Percentiles rank a stretch among this genome's conserved stretches.
Conservation (phyloP, 2,329 filamentous ascomycete genomes). For the Colletotrichum costaricense region DNA sequence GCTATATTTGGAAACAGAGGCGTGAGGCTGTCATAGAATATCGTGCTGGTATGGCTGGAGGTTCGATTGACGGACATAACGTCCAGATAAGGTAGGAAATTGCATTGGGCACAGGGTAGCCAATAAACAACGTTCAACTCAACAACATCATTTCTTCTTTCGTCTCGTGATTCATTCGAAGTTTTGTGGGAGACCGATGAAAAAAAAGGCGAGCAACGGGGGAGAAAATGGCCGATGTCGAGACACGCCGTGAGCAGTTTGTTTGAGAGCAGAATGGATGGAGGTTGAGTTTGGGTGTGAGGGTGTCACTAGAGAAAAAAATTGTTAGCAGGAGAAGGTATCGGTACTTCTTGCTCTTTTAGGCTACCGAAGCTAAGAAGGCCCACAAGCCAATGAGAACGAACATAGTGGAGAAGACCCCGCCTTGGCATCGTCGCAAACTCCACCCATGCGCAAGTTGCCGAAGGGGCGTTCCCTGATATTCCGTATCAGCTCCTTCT, state of each 20-base stretch:
- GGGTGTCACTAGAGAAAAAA: conserved; percentile 5
- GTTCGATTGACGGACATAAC: background rate
- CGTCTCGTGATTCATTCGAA: conserved; percentile 18
- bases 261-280: conserved; percentile 17
- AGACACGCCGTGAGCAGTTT: conserved; percentile 23
- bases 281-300: conserved; percentile 10
- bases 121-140: background rate
- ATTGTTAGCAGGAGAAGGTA: conserved; percentile 18
- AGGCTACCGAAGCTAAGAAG: background rate
- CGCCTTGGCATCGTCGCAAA: conserved; percentile 23
- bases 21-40: background rate
- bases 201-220: background rate
- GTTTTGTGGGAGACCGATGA: background rate
- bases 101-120: background rate
- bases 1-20: background rate
- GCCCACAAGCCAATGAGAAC: background rate
- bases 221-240: conserved; percentile 2
- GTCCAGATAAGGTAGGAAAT: background rate
- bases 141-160: conserved; percentile 3
- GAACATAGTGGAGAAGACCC: background rate
- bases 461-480: background rate
- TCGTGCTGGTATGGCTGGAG: background rate
- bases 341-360: conserved; percentile 11
- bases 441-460: conserved; percentile 26
- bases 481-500: conserved; percentile 5